Base-by-base conservation (phyloP, 2,329 filamentous ascomycete species). In the Tolypocladium endophyticum region DNA sequence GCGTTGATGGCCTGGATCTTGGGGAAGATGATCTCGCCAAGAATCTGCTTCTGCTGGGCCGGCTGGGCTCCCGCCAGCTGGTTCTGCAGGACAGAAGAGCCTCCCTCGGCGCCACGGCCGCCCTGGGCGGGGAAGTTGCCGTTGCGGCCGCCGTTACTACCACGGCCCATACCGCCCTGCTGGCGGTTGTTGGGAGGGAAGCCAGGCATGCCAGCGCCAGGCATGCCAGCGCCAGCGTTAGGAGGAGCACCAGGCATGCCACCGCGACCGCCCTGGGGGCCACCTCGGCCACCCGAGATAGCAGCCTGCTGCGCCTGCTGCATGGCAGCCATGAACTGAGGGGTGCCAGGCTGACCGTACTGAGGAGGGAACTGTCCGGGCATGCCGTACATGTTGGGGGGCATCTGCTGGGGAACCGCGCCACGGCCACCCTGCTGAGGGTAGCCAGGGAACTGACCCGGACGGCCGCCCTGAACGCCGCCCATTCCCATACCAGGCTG, bases 1-100 rank as follows among this genome's bases (percentile, higher is more conserved):
- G 92, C 89, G 81, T 99, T 94, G 77, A 96, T 87, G 67, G 85
- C 86, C 76, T 92, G 87, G 71, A 99, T 97, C 88, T 97, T 99
- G 73, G 94, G 94, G 84, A 97, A 99, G 69, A 99, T 89, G 68
- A 91, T 87, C 80, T 99, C 94, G 75, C 94, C 94, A 59, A 99
- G 87, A 77, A 97, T 90, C 83, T 99, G 94, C 87, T 99, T 99
- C 83, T 97, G 94, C 79, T 96, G 90, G 56, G 83, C 81, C 45
- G 88, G 83, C 61, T 79, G 79, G 56, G 81, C 80, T 41, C 73
- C 68, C 63, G 79, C 75, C 53, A 88, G 79, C 74, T 87, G 85
- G 39, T 77, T 70, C 73, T 86, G 82, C 61, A 87, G 75, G 57
- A 82, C 70, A 41, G 74, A 64, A 56, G 70, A 66, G 61, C 64